Base-by-base conservation (phyloP, 129 eudicot species). In the Tagetes erecta region DNA sequence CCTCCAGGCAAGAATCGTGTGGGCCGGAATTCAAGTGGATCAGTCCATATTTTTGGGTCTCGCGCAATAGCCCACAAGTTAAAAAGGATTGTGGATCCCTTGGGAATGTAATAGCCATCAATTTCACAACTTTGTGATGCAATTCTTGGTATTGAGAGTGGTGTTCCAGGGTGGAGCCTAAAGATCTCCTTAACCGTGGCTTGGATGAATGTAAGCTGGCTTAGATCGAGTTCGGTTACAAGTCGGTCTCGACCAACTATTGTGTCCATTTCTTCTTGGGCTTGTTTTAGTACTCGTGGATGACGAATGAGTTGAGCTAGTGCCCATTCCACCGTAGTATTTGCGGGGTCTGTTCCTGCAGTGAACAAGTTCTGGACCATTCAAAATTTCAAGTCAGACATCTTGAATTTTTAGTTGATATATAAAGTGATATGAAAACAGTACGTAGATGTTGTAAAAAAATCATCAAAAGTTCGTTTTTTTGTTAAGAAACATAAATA, bases 61-160 rank as follows among this genome's bases (percentile, higher is more conserved):
- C 98, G 89, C 1, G 95, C 89, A 40, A 92, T 92, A 83, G 98
- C 98, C 98, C 98, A 92, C 3, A 92, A 89, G 8, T 92, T 87
- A 35, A 87, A 91, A 9, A 92, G 82, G 37, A 92, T 87, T 0
- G 90, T 92, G 13, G 96, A 72, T 37, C 87, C 89, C 57, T 89
- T 84, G 0, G 95, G 95, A 46, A 92, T 86, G 76, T 64, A 3
- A 67, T 89, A 92, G 12, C 90, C 92, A 9, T 92, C 67, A 68
- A 92, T 68, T 58, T 85, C 90, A 46, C 94, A 89, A 5, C 76
- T 77, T 14, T 89, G 80, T 5, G 85, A 27, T 0, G 96, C 85
- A 14, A 92, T 76, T 20, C 96, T 76, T 3, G 98, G 98, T 1
- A 92, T 84, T 2, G 96, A 87, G 58, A 92, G 92, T 5, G 98